Percentiles rank a stretch among this genome's conserved stretches.
phyloP scores from a whole-genome alignment of 768 basidiomycete species.

The Lactarius evosmus region DNA sequence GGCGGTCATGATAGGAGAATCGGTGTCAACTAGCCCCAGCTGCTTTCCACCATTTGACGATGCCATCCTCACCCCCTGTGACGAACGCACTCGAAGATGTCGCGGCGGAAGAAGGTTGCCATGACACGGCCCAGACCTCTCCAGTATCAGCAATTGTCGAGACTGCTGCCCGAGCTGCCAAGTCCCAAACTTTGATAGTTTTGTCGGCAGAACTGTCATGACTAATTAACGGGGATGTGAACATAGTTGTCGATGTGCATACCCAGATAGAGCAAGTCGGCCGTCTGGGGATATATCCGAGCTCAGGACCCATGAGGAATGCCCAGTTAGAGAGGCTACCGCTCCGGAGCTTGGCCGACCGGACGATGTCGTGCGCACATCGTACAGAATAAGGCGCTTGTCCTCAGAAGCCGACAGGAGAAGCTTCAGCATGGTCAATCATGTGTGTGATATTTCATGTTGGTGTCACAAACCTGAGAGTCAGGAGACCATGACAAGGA shows the following conservation, averaged over 20 bases:
- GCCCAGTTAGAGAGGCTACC: conserved; percentile 82
- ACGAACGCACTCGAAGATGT: conserved; percentile 66
- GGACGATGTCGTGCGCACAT: conserved; percentile 68
- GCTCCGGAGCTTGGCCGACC: conserved; percentile 64
- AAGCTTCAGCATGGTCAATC: conserved; percentile 45
- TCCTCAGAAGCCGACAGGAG: conserved; percentile 91
- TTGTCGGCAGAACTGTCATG: conserved; percentile 72
- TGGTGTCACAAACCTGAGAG: conserved; percentile 59
- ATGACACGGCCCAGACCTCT: conserved; percentile 82
- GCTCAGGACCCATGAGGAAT: conserved; percentile 89
- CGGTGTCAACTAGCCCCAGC: conserved; percentile 47
- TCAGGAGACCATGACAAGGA: conserved; percentile 88
- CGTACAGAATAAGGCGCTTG: conserved; percentile 85
- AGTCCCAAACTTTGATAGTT: conserved; percentile 85
- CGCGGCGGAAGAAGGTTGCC: conserved; percentile 61
- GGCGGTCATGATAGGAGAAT: neutral
- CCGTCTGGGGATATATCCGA: conserved; percentile 80
- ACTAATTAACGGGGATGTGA: conserved; percentile 13
- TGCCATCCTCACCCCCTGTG: conserved; percentile 71
- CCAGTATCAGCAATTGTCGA: conserved; percentile 75
- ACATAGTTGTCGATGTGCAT: conserved; percentile 30
- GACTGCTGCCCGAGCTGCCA: conserved; percentile 67
- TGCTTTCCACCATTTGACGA: conserved; percentile 73
- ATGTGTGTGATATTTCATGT: neutral
- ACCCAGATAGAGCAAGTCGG: conserved; percentile 79